These are phyloP conservation scores for Achaetomiella virescens DNA, from an alignment of 495 filamentous ascomycete genomes.

Conservation along the genomic window DNA sequence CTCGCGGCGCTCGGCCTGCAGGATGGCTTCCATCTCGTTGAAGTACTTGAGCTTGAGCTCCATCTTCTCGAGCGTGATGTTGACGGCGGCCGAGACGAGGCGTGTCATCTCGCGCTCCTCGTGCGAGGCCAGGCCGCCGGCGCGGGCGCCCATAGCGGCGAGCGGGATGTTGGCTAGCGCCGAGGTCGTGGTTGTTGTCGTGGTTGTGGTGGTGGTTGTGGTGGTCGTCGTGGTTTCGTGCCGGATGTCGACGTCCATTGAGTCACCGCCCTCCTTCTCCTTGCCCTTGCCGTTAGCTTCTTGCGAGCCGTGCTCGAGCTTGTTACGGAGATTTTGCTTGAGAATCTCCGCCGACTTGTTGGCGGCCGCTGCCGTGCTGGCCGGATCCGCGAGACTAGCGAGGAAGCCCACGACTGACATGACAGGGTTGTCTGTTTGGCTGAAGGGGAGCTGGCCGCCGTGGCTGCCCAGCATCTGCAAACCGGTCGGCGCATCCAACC, in stretches of 20 bases:
- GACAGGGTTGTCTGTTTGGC: conserved; percentile 85
- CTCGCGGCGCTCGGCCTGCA: conserved; percentile 88
- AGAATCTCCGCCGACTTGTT: conserved; percentile 80
- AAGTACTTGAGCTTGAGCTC: conserved; percentile 87
- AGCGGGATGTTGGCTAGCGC: conserved; percentile 72
- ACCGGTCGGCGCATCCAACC: conserved; percentile 50
- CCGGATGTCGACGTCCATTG: conserved; percentile 49
- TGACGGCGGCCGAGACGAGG: conserved; percentile 79
- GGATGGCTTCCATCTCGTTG: conserved; percentile 85
- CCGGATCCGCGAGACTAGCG: conserved; percentile 78
- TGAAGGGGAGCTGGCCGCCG: conserved; percentile 74
- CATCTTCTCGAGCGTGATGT: conserved; percentile 75
- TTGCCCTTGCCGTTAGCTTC: conserved; percentile 40
- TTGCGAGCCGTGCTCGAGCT: conserved; percentile 62
- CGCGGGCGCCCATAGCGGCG: conserved; percentile 75
- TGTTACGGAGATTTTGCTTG: conserved; percentile 63
- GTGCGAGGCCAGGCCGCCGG: conserved; percentile 82
- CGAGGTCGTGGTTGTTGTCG: conserved; percentile 47
- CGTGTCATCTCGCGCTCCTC: conserved; percentile 95
- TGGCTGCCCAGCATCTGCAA: conserved; percentile 57
- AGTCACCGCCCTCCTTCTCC: conserved; percentile 51
- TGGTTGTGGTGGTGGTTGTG: conserved; percentile 35
- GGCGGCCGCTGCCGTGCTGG: conserved; percentile 81
- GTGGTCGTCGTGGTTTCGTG: conserved; percentile 37
- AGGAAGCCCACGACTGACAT: conserved; percentile 92